Evolutionary conservation across 192 early-diverging fungal species (phyloP).

Genomic region (Globomyces pollinis-pini): DNA sequence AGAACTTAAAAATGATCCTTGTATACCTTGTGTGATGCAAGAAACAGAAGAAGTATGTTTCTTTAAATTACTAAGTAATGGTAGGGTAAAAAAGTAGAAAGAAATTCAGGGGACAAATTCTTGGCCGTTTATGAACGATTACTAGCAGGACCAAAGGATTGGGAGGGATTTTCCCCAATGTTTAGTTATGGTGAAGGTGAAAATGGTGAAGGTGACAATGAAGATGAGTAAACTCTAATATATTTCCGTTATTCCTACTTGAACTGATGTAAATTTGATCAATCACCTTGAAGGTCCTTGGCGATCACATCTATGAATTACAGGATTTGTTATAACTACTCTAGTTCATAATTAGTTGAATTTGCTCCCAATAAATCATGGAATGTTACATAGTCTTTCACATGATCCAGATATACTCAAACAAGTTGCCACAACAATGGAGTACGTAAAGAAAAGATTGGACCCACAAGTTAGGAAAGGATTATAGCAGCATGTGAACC

Average conservation of each 20-base stretch:
- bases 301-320: too few relatives aligned
- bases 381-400: too few relatives aligned
- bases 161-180: conserved; percentile 14
- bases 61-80: too few relatives aligned
- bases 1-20: conserved; percentile 73
- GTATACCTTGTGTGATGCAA: conserved; percentile 68
- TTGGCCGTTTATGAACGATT: conserved; percentile 55
- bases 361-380: too few relatives aligned
- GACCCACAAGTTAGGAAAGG: too few relatives aligned
- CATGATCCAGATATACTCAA: too few relatives aligned
- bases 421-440: too few relatives aligned
- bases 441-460: too few relatives aligned
- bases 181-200: conserved; percentile 6
- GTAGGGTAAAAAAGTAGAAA: conserved; percentile 85
- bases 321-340: too few relatives aligned
- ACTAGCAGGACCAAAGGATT: conserved; percentile 5
- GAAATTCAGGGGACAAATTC: conserved; percentile 94
- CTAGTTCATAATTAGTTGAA: too few relatives aligned
- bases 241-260: not conserved
- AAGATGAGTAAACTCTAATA: not conserved
- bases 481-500: too few relatives aligned
- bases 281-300: not conserved
- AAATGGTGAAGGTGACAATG: not conserved
- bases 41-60: conserved; percentile 77
- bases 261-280: not conserved